Conservation (phyloP, 495 filamentous ascomycete genomes). For the Talaromyces nanjingensis region DNA sequence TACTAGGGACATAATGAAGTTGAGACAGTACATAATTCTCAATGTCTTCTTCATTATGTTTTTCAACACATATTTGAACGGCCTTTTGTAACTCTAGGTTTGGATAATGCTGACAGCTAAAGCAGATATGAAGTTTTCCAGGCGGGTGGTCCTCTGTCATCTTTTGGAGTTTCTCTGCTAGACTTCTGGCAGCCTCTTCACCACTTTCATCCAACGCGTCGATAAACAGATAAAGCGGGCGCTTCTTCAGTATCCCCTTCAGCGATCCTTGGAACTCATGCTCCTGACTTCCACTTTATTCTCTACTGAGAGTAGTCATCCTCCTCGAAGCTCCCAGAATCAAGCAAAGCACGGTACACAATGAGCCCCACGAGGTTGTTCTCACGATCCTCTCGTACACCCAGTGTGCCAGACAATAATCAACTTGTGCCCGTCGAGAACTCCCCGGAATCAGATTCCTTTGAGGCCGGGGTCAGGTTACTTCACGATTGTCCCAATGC, state of each 20-base stretch:
- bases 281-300: not conserved
- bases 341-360: too few species aligned
- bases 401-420: not conserved
- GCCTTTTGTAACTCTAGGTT: too few species aligned
- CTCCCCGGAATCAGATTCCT: not conserved
- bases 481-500: slow-evolving; percentile 16
- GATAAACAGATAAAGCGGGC: slow-evolving; percentile 13
- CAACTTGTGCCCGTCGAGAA: not conserved
- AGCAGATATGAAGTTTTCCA: slow-evolving; percentile 23
- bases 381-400: not conserved
- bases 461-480: slow-evolving; percentile 11
- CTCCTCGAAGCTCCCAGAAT: not conserved
- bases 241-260: not conserved
- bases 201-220: slow-evolving; percentile 29
- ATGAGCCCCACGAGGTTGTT: too few species aligned
- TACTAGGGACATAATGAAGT: not conserved
- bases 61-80: slow-evolving; percentile 19
- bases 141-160: not conserved
- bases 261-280: not conserved
- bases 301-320: not conserved
- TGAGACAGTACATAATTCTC: slow-evolving; percentile 17
- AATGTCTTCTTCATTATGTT: slow-evolving; percentile 28
- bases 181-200: slow-evolving; percentile 14
- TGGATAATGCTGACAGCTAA: slow-evolving; percentile 32
- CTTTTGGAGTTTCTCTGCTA: not conserved